These are phyloP conservation scores for Kodamaea leandrae DNA, from an alignment of 805 yeast genomes.

Conservation along the genomic window DNA sequence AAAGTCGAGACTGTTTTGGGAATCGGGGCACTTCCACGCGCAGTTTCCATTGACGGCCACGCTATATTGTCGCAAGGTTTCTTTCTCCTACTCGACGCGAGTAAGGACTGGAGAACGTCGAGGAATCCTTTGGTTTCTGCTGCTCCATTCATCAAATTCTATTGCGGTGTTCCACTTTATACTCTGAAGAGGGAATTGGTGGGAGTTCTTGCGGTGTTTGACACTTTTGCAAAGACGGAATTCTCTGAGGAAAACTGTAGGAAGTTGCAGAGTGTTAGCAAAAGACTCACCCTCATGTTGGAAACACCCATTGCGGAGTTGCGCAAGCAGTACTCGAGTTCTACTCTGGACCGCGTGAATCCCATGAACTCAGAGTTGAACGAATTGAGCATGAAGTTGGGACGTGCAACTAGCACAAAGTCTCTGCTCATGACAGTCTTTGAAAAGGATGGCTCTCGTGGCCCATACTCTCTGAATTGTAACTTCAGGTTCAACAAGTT, in stretches of 20 bases:
- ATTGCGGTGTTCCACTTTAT: slow-evolving; percentile 61
- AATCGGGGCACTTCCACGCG: slow-evolving; percentile 51
- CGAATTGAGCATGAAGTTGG: slow-evolving; percentile 39
- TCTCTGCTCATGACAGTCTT: slow-evolving; percentile 41
- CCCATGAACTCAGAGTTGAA: slow-evolving; percentile 21
- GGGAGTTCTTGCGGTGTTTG: slow-evolving; percentile 62
- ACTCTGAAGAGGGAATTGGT: slow-evolving; percentile 40
- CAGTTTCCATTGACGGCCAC: slow-evolving; percentile 65
- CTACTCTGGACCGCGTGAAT: slow-evolving; percentile 2
- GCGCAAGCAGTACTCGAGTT: slow-evolving; percentile 6
- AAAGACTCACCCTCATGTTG: slow-evolving; percentile 43
- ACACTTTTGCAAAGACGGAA: slow-evolving; percentile 38
- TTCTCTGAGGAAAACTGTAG: slow-evolving; percentile 35
- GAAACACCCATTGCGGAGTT: slow-evolving; percentile 28
- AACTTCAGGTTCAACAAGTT: slow-evolving; percentile 41
- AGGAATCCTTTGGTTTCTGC: slow-evolving; percentile 64
- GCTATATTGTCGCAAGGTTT: slow-evolving; percentile 56
- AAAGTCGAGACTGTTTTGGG: slow-evolving; percentile 50
- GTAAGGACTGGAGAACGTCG: slow-evolving; percentile 67
- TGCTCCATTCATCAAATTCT: slow-evolving; percentile 57
- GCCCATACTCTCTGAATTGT: slow-evolving; percentile 52
- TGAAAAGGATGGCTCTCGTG: slow-evolving; percentile 65
- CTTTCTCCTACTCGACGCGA: slow-evolving; percentile 57
- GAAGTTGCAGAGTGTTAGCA: slow-evolving; percentile 36
- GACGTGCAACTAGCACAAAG: slow-evolving; percentile 55